These are phyloP conservation scores for Debaryomyces sp. DNA, from an alignment of 1,139 yeast genomes.

Conservation along the genomic window DNA sequence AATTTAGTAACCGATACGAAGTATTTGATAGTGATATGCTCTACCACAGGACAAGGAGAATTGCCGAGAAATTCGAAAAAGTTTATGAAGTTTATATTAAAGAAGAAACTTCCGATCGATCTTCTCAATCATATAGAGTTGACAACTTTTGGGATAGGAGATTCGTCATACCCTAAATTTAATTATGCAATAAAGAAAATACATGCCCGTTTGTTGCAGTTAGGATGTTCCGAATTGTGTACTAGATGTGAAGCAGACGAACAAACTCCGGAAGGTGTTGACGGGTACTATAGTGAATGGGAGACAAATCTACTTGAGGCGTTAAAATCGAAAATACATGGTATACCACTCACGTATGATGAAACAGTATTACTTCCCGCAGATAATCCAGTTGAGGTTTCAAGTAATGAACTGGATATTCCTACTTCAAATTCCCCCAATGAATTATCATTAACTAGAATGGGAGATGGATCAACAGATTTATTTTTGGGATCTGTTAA, in stretches of 20 bases:
- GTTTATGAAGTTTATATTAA: constrained; percentile 75
- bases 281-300: constrained; percentile 79
- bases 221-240: constrained; percentile 77
- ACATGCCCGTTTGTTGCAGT: constrained; percentile 73
- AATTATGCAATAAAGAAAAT: constrained; percentile 85
- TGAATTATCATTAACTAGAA: constrained; percentile 27
- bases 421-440: constrained; percentile 3
- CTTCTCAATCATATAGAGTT: constrained; percentile 64
- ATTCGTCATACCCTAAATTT: constrained; percentile 84
- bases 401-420: constrained; percentile 25
- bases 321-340: constrained; percentile 42
- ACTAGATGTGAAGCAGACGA: constrained; percentile 91
- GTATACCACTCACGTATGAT: constrained; percentile 21
- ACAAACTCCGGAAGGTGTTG: constrained; percentile 76
- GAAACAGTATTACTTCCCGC: constrained; percentile 49
- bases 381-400: constrained; percentile 30
- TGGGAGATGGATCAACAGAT: not conserved
- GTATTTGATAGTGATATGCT: constrained; percentile 67
- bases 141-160: constrained; percentile 91
- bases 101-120: constrained; percentile 65
- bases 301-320: constrained; percentile 52
- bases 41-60: constrained; percentile 97
- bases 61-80: constrained; percentile 75
- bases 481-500: constrained; percentile 44
- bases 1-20: constrained; percentile 50